These are phyloP conservation scores for Friedmanniomyces endolithicus DNA, from an alignment of 495 filamentous ascomycete genomes.

Conservation along the genomic window DNA sequence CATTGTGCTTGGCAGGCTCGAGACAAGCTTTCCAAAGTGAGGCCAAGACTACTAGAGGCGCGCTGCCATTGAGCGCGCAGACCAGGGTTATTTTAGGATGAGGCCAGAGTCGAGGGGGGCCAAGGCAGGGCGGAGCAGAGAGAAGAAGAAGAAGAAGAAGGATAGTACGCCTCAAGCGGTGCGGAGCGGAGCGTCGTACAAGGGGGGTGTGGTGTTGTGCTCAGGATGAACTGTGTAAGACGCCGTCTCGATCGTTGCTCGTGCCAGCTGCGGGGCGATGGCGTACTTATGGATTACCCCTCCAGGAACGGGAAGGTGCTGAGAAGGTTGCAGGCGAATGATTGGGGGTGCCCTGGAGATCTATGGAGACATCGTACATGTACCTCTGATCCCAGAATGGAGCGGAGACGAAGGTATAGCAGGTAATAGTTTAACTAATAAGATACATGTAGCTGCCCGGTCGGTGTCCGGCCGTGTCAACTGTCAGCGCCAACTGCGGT, in stretches of 20 bases:
- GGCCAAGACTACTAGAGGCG: background rate
- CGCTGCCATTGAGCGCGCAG: background rate
- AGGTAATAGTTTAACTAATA: too few relatives aligned
- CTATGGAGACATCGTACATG: too few relatives aligned
- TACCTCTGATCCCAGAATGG: too few relatives aligned
- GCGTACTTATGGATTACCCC: background rate
- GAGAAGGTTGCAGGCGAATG: background rate
- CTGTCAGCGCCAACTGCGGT: too few relatives aligned
- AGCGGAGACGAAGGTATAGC: too few relatives aligned
- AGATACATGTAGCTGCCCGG: too few relatives aligned
- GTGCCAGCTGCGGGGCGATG: background rate
- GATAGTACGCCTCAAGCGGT: background rate
- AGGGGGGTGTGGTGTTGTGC: background rate
- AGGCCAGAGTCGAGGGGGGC: too few relatives aligned
- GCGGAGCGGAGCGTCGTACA: background rate
- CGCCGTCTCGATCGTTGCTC: background rate
- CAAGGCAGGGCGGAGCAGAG: too few relatives aligned
- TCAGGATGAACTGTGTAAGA: background rate
- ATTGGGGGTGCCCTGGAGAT: too few relatives aligned
- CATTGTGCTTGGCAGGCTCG: background rate
- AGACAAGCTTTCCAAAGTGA: background rate
- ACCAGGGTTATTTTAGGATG: too few relatives aligned
- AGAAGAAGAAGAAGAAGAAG: too few relatives aligned
- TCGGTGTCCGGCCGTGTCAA: too few relatives aligned
- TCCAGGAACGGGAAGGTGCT: background rate